Evolutionary conservation across 1,284 basidiomycete genomes (phyloP), one percentile per base, ranked within the genome.

Genomic region (Heterobasidion occidentale): DNA sequence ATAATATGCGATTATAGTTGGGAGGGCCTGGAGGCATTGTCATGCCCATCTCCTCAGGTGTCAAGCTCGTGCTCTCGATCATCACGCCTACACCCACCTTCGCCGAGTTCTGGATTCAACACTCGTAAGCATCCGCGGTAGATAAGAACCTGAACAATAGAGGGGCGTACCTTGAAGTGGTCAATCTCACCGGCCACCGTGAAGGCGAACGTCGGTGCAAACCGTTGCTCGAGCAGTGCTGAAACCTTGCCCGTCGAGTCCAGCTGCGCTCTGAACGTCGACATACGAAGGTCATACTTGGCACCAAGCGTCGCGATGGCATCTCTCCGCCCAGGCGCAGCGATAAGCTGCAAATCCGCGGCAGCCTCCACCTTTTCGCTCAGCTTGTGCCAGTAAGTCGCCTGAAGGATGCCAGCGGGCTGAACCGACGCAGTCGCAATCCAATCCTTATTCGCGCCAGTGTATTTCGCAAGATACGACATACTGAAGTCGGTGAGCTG

Each of bases 361-460:
- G 92, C 97, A n/a, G 96, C 94, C 59, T 99, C 96, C n/a, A 99
- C 91, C 74, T 96, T 95, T 58, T 97, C 94, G 71, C 86, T 88
- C 57, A 99, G 75, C 70, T 92, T 92, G 64, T 98, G 95, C 91
- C 92, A 98, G 75, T 99, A 99, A 14, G 94, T 96, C 47, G 94
- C 84, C 71, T 95, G 91, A 42, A 98, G 67, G 55, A 95, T 81
- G 44, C 96, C 95, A 46, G 83, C 77, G n/a, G 87, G 80, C 71
- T 97, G 93, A 38, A 97, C 65, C 68, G 95, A 93, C 9, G 93
- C 90, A 5, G 95, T 98, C 35, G 93, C 94, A 66, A 96, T 95
- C 92, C 92, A 95, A 65, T 79, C 86, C 71, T 79, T 87, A 68
- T 84, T 79, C 35, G 77, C 71, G 60, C 83, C 76, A 0, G 88